phyloP scores from a whole-genome alignment of 1,284 basidiomycete species.

The Ustilago lituana region DNA sequence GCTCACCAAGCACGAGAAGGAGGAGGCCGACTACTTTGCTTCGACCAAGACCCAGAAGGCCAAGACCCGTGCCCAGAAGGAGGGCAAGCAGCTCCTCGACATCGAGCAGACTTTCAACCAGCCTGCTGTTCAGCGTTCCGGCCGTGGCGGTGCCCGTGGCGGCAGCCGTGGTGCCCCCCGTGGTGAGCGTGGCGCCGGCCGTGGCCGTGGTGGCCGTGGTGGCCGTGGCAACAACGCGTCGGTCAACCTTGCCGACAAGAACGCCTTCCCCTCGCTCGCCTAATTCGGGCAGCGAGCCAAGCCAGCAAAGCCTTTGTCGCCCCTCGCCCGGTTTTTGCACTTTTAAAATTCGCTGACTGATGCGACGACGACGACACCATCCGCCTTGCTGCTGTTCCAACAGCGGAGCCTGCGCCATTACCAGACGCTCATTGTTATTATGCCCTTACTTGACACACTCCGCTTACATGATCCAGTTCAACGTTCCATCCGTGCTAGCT shows the following conservation, averaged over 20 bases:
- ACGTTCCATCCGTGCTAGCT: conserved; percentile 4
- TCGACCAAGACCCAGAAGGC: conserved; percentile 52
- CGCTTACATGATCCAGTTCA: conserved; percentile 5
- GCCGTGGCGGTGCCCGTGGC: conserved; percentile 51
- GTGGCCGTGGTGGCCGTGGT: conserved; percentile 70
- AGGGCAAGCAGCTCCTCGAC: conserved; percentile 63
- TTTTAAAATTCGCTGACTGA: conserved; percentile 5
- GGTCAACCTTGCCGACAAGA: conserved; percentile 69
- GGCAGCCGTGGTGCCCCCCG: conserved; percentile 44
- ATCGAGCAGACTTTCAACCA: conserved; percentile 62
- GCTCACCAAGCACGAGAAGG: conserved; percentile 60
- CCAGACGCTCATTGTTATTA: conserved; percentile 7
- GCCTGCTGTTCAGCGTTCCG: conserved; percentile 52
- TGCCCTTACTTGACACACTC: conserved; percentile 2
- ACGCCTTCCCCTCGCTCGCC: conserved; percentile 65
- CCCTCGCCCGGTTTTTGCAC: conserved; percentile 6
- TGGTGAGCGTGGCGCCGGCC: conserved; percentile 49
- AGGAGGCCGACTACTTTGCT: conserved; percentile 61
- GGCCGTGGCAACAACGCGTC: conserved; percentile 73
- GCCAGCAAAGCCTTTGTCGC: conserved; percentile 22
- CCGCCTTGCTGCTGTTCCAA: conserved; percentile 5
- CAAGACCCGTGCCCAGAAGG: conserved; percentile 46
- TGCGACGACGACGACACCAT: not conserved
- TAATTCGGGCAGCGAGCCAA: conserved; percentile 35
- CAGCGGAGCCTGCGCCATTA: conserved; percentile 2